Base-by-base conservation (phyloP, 2,329 filamentous ascomycete genomes). In the Fusarium decemcellulare region DNA sequence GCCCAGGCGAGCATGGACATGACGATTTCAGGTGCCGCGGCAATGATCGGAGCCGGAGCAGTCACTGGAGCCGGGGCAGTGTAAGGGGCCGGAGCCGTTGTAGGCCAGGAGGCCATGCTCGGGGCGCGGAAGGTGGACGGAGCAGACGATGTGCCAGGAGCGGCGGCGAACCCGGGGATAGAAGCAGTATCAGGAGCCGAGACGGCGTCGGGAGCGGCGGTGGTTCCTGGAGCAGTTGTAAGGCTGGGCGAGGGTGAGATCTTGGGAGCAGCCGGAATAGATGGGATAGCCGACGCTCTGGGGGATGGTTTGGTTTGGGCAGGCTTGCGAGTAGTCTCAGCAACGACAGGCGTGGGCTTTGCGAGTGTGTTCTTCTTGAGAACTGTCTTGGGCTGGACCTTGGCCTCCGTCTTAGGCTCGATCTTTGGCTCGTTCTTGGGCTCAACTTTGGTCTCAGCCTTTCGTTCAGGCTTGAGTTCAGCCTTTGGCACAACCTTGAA, bases 1-100 rank as follows among this genome's bases (percentile, higher is more conserved):
- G 57, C 43, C 42, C 46, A 65, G 14, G 34, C 36, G 3, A 65
- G 48, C 57, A 59, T 68, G 3, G 60, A 62, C 30, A 56, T 56
- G 37, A 69, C 65, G 7, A 69, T 44, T n/a, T 60, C 47, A 9
- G 68, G 65, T 12, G 37, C 59, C 2, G 42, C 47, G 2, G 52
- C 68, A 11, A 71, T 69, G 15, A 46, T 14, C 0, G 68, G 68
- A 4, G 68, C 57, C 11, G 51, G 61, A 5, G 57, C 64, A 2
- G 63, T 69, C 6, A 8, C 30, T 5, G 68, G 68, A 6, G 68
- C 44, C 6, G 42, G 47, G 15, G 34, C 61, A 18, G 48, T 71
- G 30, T 53, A 37, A 14, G 68, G 68, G 8, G 61, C 42, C 2
- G 50, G 56, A 10, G 68, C 64, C 5, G 54, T 71, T 1, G 18